Evolutionary conservation across 371 early-diverging fungal species (phyloP).

Genomic region (Mortierella sp.): DNA sequence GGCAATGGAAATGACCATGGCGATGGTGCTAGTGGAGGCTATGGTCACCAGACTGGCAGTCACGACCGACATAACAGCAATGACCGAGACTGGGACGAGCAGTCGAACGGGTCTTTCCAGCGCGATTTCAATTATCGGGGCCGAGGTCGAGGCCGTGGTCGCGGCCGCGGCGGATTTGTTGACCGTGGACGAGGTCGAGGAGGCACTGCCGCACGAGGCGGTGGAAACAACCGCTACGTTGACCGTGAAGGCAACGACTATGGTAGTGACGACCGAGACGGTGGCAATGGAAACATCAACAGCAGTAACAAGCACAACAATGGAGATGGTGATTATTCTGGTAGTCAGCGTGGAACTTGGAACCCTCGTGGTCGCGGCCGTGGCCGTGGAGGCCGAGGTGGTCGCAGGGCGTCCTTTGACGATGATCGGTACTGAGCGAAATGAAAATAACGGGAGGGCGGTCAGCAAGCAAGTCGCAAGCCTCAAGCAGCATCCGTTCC

Average conservation of each 20-base stretch:
- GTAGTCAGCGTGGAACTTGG: slow-evolving; percentile 19
- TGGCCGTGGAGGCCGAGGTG: slow-evolving; percentile 19
- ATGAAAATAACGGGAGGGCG: neutral
- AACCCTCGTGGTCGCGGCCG: slow-evolving; percentile 30
- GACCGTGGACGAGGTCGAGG: slow-evolving; percentile 32
- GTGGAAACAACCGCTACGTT: slow-evolving; percentile 10
- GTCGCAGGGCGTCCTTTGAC: slow-evolving; percentile 12
- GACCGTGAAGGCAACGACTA: slow-evolving; percentile 13
- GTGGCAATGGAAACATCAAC: neutral
- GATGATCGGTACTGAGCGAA: slow-evolving; percentile 12
- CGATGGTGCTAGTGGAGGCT: slow-evolving; percentile 6
- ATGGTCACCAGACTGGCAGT: neutral
- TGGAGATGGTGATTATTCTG: neutral
- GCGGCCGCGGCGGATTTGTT: slow-evolving; percentile 19
- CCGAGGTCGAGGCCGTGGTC: slow-evolving; percentile 29
- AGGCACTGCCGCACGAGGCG: slow-evolving; percentile 19
- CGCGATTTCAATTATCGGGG: slow-evolving; percentile 11
- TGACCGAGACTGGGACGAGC: slow-evolving; percentile 17
- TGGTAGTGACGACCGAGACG: slow-evolving; percentile 9
- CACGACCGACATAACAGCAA: slow-evolving; percentile 15
- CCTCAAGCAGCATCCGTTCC: neutral
- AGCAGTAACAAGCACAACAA: slow-evolving; percentile 1
- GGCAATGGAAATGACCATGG: slow-evolving; percentile 3
- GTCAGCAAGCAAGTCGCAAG: neutral
- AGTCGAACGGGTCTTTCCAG: neutral